These are phyloP conservation scores for Oryza coarctata DNA, from an alignment of 176 grass and related monocot species.

Conservation along the genomic window DNA sequence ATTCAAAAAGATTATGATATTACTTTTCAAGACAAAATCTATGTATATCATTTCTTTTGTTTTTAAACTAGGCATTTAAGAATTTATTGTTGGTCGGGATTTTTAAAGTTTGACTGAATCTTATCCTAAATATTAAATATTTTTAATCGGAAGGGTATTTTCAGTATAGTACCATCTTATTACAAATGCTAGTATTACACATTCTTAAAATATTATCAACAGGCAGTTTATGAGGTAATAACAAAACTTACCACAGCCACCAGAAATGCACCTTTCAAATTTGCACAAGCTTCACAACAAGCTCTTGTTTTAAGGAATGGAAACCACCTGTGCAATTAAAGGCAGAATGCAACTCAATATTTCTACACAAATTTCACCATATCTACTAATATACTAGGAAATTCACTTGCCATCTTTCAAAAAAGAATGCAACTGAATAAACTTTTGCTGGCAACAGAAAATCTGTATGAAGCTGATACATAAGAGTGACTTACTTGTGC, in stretches of 20 bases:
- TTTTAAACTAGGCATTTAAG: too few species aligned
- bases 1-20: too few species aligned
- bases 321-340: slow-evolving; percentile 63
- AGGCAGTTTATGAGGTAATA: not conserved
- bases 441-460: not conserved
- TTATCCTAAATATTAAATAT: too few species aligned
- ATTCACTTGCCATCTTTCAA: not conserved
- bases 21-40: too few species aligned
- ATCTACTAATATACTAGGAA: not conserved
- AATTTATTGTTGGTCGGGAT: too few species aligned
- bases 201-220: not conserved
- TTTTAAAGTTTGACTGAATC: too few species aligned
- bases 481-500: slow-evolving; percentile 56
- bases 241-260: slow-evolving; percentile 71
- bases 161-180: not conserved
- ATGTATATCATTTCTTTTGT: too few species aligned
- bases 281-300: slow-evolving; percentile 85
- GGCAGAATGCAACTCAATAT: not conserved
- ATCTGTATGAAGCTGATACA: not conserved
- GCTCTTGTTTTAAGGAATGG: slow-evolving; percentile 76
- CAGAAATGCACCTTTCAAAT: slow-evolving; percentile 87
- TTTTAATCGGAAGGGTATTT: too few species aligned
- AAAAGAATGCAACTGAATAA: not conserved
- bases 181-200: too few species aligned
- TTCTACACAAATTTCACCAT: not conserved